Evolutionary conservation across 805 yeast genomes (phyloP).

Genomic region (Maudiozyma serrabonitensis): DNA sequence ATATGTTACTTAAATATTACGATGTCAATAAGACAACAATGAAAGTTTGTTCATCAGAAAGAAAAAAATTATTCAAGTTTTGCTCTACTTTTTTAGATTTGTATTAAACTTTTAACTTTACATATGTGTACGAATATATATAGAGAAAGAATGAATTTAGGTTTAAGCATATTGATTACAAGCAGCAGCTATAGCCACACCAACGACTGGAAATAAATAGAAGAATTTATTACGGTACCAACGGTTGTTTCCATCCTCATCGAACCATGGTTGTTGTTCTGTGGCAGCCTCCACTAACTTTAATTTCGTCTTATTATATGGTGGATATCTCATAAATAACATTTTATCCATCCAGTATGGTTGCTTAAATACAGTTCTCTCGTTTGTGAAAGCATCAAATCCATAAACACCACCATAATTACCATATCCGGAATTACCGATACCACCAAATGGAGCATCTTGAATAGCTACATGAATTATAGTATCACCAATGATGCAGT

Average conservation of each 20-base stretch:
- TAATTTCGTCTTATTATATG: slow-evolving; percentile 33
- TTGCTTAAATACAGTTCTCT: slow-evolving; percentile 56
- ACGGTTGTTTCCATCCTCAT: slow-evolving; percentile 28
- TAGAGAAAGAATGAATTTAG: no score
- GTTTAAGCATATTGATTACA: background rate
- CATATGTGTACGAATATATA: no score
- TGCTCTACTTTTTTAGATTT: no score
- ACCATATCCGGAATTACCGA: slow-evolving; percentile 79
- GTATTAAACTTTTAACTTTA: no score
- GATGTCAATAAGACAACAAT: background rate
- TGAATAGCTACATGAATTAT: slow-evolving; percentile 58
- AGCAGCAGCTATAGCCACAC: background rate
- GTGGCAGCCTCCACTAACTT: slow-evolving; percentile 21
- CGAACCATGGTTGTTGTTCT: slow-evolving; percentile 30
- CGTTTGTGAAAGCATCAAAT: slow-evolving; percentile 65
- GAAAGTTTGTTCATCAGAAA: background rate
- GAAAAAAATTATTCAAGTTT: no score
- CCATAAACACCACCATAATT: slow-evolving; percentile 69
- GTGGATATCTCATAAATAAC: slow-evolving; percentile 58
- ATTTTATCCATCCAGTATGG: slow-evolving; percentile 55
- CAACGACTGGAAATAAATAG: background rate
- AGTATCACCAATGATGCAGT: slow-evolving; percentile 58
- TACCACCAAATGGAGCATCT: slow-evolving; percentile 83
- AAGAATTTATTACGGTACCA: slow-evolving; percentile 4
- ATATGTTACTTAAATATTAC: background rate